phyloP scores from a whole-genome alignment of 2,329 filamentous ascomycete species.

The Furcasterigmium sp. region DNA sequence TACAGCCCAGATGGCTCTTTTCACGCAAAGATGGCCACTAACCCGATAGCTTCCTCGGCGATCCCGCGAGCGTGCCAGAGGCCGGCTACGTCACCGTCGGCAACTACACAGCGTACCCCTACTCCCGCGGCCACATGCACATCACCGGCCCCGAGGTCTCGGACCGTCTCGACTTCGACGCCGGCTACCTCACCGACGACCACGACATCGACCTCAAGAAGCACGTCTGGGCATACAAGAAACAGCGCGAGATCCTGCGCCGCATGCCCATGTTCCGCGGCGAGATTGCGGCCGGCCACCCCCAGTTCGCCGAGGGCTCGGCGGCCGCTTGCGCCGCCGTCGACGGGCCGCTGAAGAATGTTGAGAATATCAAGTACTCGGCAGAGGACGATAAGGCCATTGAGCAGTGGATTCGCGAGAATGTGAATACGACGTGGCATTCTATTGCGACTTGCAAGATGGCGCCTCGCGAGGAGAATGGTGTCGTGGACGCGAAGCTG shows the following conservation, averaged over 20 bases:
- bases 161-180: conserved; percentile 41
- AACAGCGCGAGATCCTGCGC: conserved; percentile 55
- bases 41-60: conserved; percentile 15
- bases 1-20: neutral
- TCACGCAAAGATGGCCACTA: neutral
- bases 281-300: conserved; percentile 36
- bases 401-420: conserved; percentile 35
- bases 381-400: conserved; percentile 45
- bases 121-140: conserved; percentile 54
- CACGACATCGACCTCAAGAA: conserved; percentile 52
- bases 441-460: conserved; percentile 41
- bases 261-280: conserved; percentile 50
- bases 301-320: conserved; percentile 35
- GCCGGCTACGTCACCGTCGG: conserved; percentile 45
- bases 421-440: conserved; percentile 39
- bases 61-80: conserved; percentile 29
- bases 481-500: conserved; percentile 34
- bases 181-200: conserved; percentile 43
- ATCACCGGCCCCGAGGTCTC: conserved; percentile 33
- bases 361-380: conserved; percentile 40
- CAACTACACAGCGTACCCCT: conserved; percentile 53
- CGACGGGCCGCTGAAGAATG: conserved; percentile 26
- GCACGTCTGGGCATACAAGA: conserved; percentile 61
- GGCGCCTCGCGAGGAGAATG: conserved; percentile 30
- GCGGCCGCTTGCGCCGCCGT: conserved; percentile 41